These are phyloP conservation scores for Penicillium flavigenum DNA, from an alignment of 495 filamentous ascomycete species.

Conservation along the genomic window DNA sequence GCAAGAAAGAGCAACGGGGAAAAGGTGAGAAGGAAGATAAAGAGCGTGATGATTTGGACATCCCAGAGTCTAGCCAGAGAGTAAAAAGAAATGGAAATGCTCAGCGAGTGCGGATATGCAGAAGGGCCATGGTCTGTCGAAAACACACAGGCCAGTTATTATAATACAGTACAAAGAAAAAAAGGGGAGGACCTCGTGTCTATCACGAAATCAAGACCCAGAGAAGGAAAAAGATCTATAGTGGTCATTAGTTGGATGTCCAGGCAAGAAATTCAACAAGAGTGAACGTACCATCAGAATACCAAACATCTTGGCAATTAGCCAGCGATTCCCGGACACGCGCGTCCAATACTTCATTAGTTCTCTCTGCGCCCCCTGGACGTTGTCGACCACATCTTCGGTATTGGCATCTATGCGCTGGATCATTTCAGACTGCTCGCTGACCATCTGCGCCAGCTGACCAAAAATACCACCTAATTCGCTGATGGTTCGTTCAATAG, in stretches of 20 bases:
- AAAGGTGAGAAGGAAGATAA: slow-evolving; percentile 16
- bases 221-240: slow-evolving; percentile 56
- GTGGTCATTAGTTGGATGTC: slow-evolving; percentile 19
- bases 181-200: slow-evolving; percentile 18
- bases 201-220: slow-evolving; percentile 60
- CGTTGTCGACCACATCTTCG: slow-evolving; percentile 94
- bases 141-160: slow-evolving; percentile 26
- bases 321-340: slow-evolving; percentile 91
- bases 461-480: slow-evolving; percentile 96
- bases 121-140: slow-evolving; percentile 13
- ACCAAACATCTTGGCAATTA: slow-evolving; percentile 99
- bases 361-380: slow-evolving; percentile 92
- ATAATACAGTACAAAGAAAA: slow-evolving; percentile 39
- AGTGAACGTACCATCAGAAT: slow-evolving; percentile 62
- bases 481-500: slow-evolving; percentile 91
- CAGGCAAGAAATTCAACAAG: not conserved
- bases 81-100: slow-evolving; percentile 19
- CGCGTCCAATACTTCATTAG: slow-evolving; percentile 92
- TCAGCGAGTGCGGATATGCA: slow-evolving; percentile 22
- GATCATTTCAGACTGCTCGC: slow-evolving; percentile 94
- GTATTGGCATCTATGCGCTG: slow-evolving; percentile 93
- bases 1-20: slow-evolving; percentile 2
- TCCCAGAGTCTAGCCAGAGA: slow-evolving; percentile 28
- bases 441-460: slow-evolving; percentile 95
- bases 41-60: slow-evolving; percentile 20